phyloP scores from a whole-genome alignment of 1,139 yeast species.

The Yamadazyma dushanensis region DNA sequence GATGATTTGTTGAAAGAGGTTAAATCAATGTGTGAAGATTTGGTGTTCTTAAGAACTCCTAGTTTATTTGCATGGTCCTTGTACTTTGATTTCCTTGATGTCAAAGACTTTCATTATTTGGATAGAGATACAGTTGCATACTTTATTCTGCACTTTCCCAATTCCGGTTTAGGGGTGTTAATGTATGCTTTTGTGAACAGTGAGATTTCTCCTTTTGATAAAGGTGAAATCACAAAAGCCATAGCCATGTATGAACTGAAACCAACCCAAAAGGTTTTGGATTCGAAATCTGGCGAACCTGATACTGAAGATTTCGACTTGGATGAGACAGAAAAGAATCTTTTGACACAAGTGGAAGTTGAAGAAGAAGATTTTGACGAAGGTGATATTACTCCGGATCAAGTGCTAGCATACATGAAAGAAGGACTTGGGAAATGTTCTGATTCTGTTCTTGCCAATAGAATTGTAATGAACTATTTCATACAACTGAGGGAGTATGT shows the following conservation, averaged over 20 bases:
- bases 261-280: conserved; percentile 16
- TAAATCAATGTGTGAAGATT: conserved; percentile 62
- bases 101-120: conserved; percentile 45
- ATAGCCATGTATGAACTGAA: conserved; percentile 7
- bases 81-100: conserved; percentile 77
- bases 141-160: conserved; percentile 58
- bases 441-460: conserved; percentile 58
- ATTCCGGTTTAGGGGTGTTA: conserved; percentile 63
- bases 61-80: conserved; percentile 72
- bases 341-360: conserved; percentile 10
- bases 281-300: conserved; percentile 16
- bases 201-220: conserved; percentile 63
- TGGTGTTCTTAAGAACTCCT: conserved; percentile 66
- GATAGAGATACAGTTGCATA: conserved; percentile 47
- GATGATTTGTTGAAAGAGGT: conserved; percentile 39
- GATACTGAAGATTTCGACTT: conserved; percentile 14
- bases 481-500: conserved; percentile 64
- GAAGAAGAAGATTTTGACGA: conserved; percentile 11
- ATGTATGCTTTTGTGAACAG: conserved; percentile 62
- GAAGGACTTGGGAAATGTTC: conserved; percentile 52
- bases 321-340: conserved; percentile 20
- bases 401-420: conserved; percentile 52
- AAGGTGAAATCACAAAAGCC: conserved; percentile 20
- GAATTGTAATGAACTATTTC: conserved; percentile 64
- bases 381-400: conserved; percentile 39